phyloP scores from a whole-genome alignment of 331 rosid genomes.

The Acacia pycnantha region DNA sequence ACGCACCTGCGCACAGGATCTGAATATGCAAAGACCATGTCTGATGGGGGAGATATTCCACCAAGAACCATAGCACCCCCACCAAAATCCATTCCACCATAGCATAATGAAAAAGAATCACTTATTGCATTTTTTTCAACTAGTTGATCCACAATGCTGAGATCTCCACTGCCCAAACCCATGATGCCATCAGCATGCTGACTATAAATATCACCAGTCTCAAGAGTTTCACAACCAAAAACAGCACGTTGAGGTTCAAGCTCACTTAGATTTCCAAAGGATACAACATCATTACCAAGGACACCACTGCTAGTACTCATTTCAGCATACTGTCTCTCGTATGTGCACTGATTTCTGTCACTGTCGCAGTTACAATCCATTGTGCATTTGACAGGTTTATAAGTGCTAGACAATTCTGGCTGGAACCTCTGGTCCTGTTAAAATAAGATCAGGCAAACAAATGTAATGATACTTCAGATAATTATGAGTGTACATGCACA shows the following conservation, averaged over 20 bases:
- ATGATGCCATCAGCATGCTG: slow-evolving; percentile 97
- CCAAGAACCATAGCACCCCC: slow-evolving; percentile 99
- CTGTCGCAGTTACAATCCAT: slow-evolving; percentile 67
- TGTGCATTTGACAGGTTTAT: slow-evolving; percentile 74
- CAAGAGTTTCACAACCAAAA: slow-evolving; percentile 87
- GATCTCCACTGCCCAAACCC: slow-evolving; percentile 94
- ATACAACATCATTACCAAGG: slow-evolving; percentile 80
- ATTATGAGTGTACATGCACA: slow-evolving; percentile 3
- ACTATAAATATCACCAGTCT: slow-evolving; percentile 83
- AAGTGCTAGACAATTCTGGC: slow-evolving; percentile 74
- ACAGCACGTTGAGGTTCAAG: slow-evolving; percentile 76
- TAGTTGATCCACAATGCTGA: slow-evolving; percentile 87
- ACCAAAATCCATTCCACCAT: slow-evolving; percentile 98
- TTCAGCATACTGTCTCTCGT: slow-evolving; percentile 95
- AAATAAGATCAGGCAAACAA: slow-evolving; percentile 22
- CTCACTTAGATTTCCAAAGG: slow-evolving; percentile 79
- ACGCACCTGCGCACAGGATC: slow-evolving; percentile 84
- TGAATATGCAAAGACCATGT: slow-evolving; percentile 72
- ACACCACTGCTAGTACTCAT: slow-evolving; percentile 91
- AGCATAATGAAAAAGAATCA: slow-evolving; percentile 92
- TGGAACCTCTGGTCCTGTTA: slow-evolving; percentile 81
- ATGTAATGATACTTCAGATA: slow-evolving; percentile 27
- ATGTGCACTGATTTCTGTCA: slow-evolving; percentile 60
- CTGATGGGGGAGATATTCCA: slow-evolving; percentile 69
- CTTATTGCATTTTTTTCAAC: slow-evolving; percentile 73